Evolutionary conservation across 2,329 filamentous ascomycete species (phyloP).

Genomic region (Fusarium napiforme): DNA sequence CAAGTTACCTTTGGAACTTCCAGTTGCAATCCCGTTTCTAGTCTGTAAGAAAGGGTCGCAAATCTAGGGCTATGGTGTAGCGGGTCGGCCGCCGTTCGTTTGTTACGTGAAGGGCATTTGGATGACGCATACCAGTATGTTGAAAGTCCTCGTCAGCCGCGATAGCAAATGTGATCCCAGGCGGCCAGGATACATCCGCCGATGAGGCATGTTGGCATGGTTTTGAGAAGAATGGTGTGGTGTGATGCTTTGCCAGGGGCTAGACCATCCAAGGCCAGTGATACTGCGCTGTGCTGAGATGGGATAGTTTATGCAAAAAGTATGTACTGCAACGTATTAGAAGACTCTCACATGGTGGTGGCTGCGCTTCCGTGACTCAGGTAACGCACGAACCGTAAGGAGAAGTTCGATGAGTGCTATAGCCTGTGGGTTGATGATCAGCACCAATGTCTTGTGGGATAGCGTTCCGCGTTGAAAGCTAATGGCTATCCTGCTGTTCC

Average conservation of each 20-base stretch:
- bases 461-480: neutral
- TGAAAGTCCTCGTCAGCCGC: conserved; percentile 24
- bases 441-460: conserved; percentile 17
- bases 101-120: conserved; percentile 2
- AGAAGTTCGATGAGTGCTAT: conserved; percentile 15
- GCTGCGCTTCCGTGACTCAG: conserved; percentile 31
- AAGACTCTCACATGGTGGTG: conserved; percentile 35
- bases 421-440: conserved; percentile 17
- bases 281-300: conserved; percentile 4
- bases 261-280: neutral
- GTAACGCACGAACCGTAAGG: conserved; percentile 36
- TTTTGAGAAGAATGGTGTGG: conserved; percentile 15
- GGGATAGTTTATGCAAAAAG: conserved; percentile 14
- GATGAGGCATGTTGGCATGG: conserved; percentile 23
- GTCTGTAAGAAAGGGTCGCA: neutral
- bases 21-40: neutral
- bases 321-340: conserved; percentile 1
- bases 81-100: conserved; percentile 6
- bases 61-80: neutral
- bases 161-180: conserved; percentile 27
- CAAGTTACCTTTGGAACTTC: neutral
- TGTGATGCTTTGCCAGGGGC: conserved; percentile 17
- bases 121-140: conserved; percentile 11
- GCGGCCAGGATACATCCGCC: conserved; percentile 12
- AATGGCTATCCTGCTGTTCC: neutral